Evolutionary conservation across 257 asterid genomes (phyloP), one percentile per base, ranked within the genome.

Genomic region (Ilex aquifolium): DNA sequence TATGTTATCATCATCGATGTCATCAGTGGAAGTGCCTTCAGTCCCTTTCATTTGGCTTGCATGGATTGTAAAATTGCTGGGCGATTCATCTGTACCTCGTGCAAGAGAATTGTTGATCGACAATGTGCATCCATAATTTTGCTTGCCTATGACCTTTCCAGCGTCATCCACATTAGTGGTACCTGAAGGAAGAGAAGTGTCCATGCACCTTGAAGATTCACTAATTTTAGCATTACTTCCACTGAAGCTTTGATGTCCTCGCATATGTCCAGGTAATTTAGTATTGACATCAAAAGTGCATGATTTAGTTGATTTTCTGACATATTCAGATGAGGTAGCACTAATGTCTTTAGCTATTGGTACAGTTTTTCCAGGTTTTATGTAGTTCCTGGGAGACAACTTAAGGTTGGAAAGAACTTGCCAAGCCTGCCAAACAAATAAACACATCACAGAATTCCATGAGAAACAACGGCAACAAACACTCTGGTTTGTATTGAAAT

Each of bases 291-390:
- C 75, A 50, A 83, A 74, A 21, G 73, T 60, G 68, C 79, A 69
- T 13, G 46, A 81, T 51, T 48, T 72, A 49, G 79, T 62, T 66
- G 78, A 72, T 58, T 44, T 74, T 74, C 80, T 77, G 66, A 86
- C 75, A 66, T 65, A 69, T 57, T 62, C 79, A 74, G 82, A 63
- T 48, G 76, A 57, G 66, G 66, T 69, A 60, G 77, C 74, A 80
- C 68, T 73, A 60, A 44, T 63, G 36, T 65, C 69, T 71, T 76
- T 74, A 31, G 81, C 60, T 50, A 75, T 62, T 32, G 85, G 88
- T 67, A 58, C 72, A 64, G 88, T 85, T 79, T 85, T 85, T 70
- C 99, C 99, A 70, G 95, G 97, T 74, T 70, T 85, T 44, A 56
- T 63, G 65, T 82, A 89, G 67, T 72, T 82, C 81, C 76, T 82